phyloP scores from a whole-genome alignment of 495 filamentous ascomycete genomes.

The Penicillium verhagenii region DNA sequence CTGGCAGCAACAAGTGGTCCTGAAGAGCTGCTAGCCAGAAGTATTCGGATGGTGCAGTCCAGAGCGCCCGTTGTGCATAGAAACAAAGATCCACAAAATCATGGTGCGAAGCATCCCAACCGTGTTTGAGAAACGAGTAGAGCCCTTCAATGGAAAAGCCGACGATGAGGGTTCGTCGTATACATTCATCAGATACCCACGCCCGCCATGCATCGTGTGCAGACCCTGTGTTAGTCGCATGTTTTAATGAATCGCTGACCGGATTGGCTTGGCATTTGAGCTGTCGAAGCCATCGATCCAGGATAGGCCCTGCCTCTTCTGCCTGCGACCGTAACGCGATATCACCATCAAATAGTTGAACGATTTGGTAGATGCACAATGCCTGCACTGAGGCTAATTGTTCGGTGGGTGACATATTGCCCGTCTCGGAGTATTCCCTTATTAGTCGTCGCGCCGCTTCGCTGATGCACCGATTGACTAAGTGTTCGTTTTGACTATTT shows the following conservation, averaged over 20 bases:
- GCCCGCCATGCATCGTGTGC: background rate
- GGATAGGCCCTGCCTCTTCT: background rate
- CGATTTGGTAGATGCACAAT: background rate
- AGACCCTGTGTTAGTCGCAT: no score
- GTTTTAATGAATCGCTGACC: no score
- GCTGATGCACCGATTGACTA: background rate
- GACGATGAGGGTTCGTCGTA: slow-evolving; percentile 9
- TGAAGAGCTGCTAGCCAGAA: background rate
- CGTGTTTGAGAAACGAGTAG: slow-evolving; percentile 12
- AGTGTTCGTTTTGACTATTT: background rate
- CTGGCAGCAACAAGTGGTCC: background rate
- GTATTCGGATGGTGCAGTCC: slow-evolving; percentile 6
- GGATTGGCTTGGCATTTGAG: background rate
- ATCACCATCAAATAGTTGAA: background rate
- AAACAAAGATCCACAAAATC: slow-evolving; percentile 5
- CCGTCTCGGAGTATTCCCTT: no score
- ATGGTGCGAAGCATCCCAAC: slow-evolving; percentile 9
- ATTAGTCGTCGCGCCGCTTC: background rate
- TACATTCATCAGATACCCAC: slow-evolving; percentile 9
- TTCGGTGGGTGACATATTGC: background rate
- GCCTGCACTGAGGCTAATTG: background rate
- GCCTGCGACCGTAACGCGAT: background rate
- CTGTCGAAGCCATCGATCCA: background rate
- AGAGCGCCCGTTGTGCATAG: slow-evolving; percentile 8
- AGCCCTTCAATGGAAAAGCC: slow-evolving; percentile 4